A percentile compares a stretch with the other conserved stretches of the same genome.
Conservation (phyloP, 805 yeast genomes). For the Nakazawaea sp. region DNA sequence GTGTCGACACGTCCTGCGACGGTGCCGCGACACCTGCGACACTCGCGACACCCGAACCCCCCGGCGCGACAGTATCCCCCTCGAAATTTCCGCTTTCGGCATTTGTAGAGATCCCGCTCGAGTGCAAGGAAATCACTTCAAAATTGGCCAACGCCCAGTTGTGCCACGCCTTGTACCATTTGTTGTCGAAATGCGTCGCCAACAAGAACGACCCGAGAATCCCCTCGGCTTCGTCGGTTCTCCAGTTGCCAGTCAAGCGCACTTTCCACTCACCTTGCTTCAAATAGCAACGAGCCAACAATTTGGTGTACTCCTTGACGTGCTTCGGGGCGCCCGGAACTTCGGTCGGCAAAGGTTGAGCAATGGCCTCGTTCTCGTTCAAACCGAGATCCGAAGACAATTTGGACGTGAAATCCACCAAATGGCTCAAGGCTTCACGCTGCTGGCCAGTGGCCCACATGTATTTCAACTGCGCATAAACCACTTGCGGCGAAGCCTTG, state of each 20-base stretch:
- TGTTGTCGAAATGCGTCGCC: conserved; percentile 89
- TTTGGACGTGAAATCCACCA: conserved; percentile 85
- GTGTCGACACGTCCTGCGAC: conserved; percentile 27
- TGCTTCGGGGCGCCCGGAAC: conserved; percentile 68
- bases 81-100: background rate
- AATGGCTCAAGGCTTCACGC: conserved; percentile 75
- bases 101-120: conserved; percentile 13
- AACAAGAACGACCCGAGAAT: conserved; percentile 86
- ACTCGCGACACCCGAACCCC: background rate
- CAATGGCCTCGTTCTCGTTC: conserved; percentile 78
- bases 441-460: conserved; percentile 96
- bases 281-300: conserved; percentile 88
- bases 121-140: conserved; percentile 73
- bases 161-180: conserved; percentile 99
- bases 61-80: background rate
- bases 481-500: conserved; percentile 93
- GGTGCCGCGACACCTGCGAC: background rate
- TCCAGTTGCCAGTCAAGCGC: conserved; percentile 73
- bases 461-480: conserved; percentile 92
- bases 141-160: conserved; percentile 98
- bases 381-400: conserved; percentile 86
- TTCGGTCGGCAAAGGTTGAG: conserved; percentile 74
- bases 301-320: conserved; percentile 73
- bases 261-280: conserved; percentile 99
- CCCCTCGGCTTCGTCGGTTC: conserved; percentile 62